These are phyloP conservation scores for Chlamydomonas sp. DNA, from an alignment of 139 green algal species.

Conservation along the genomic window DNA sequence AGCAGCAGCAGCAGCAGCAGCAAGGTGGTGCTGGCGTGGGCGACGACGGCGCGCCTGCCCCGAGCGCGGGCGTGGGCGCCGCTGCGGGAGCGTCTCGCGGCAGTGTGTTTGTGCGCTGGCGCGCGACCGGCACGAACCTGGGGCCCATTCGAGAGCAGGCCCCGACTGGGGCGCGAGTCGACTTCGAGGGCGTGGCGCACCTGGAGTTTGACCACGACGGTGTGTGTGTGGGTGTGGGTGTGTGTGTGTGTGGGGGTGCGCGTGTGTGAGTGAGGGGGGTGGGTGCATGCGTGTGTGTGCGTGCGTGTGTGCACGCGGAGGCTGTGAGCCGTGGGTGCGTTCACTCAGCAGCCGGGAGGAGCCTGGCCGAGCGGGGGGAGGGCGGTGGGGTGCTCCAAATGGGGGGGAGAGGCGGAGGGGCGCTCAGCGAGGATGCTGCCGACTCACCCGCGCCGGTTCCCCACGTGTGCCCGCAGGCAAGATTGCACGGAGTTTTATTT, in stretches of 20 bases:
- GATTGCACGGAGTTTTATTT: not conserved
- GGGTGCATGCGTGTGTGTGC: too few relatives aligned
- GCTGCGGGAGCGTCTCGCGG: too few relatives aligned
- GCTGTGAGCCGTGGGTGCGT: too few relatives aligned
- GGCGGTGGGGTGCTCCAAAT: not conserved
- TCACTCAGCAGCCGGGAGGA: too few relatives aligned
- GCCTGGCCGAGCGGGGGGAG: too few relatives aligned
- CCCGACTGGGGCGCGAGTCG: not conserved
- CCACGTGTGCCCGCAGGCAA: not conserved
- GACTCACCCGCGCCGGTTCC: not conserved
- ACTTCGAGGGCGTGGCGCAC: not conserved
- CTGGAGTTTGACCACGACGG: slow-evolving; percentile 1
- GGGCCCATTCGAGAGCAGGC: not conserved
- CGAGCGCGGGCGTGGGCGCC: too few relatives aligned
- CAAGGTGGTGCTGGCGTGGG: not conserved
- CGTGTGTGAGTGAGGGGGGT: too few relatives aligned
- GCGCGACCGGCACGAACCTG: not conserved
- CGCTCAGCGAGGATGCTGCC: not conserved
- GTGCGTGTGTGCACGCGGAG: too few relatives aligned
- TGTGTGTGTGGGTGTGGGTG: too few relatives aligned
- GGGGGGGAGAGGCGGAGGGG: not conserved
- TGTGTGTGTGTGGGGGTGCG: too few relatives aligned
- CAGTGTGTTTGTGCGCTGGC: not conserved
- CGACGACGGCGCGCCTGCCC: too few relatives aligned
- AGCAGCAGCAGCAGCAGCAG: not conserved